Conservation (phyloP, 2,329 filamentous ascomycete species). For the Fusarium sp. region DNA sequence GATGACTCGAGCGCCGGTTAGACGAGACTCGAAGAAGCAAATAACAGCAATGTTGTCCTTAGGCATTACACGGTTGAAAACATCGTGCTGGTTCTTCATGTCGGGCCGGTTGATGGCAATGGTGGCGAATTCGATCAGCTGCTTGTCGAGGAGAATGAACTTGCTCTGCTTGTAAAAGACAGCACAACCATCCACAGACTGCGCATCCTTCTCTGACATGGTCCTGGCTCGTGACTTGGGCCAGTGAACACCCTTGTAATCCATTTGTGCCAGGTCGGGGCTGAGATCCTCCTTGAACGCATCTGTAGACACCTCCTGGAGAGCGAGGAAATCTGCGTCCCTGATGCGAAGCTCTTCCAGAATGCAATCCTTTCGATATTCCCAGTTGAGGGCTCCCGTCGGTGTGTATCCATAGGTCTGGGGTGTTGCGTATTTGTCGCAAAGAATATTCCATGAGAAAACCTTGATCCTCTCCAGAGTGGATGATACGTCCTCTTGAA, state of each 20-base stretch:
- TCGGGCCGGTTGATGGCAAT: constrained; percentile 95
- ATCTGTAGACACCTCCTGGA: constrained; percentile 94
- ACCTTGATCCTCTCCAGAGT: constrained; percentile 81
- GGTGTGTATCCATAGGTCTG: constrained; percentile 92
- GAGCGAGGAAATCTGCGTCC: constrained; percentile 88
- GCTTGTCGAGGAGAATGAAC: constrained; percentile 93
- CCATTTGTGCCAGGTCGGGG: constrained; percentile 84
- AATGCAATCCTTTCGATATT: constrained; percentile 85
- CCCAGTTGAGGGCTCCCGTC: constrained; percentile 84
- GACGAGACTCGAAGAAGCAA: constrained; percentile 90
- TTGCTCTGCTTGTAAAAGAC: constrained; percentile 97
- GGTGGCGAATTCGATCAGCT: constrained; percentile 90
- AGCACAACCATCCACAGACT: constrained; percentile 93
- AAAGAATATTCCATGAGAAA: constrained; percentile 95
- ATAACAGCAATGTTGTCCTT: constrained; percentile 97
- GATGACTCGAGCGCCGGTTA: constrained; percentile 91
- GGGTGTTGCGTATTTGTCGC: constrained; percentile 90
- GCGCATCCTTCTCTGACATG: constrained; percentile 90
- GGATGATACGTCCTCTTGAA: constrained; percentile 74
- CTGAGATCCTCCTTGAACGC: constrained; percentile 93
- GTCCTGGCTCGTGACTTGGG: constrained; percentile 91
- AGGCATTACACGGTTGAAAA: constrained; percentile 98
- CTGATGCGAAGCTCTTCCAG: constrained; percentile 83
- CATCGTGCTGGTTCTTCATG: constrained; percentile 97
- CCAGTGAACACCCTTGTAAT: constrained; percentile 95